phyloP scores from a whole-genome alignment of 176 grass and related monocot genomes.

The Oropetium thomaeum region DNA sequence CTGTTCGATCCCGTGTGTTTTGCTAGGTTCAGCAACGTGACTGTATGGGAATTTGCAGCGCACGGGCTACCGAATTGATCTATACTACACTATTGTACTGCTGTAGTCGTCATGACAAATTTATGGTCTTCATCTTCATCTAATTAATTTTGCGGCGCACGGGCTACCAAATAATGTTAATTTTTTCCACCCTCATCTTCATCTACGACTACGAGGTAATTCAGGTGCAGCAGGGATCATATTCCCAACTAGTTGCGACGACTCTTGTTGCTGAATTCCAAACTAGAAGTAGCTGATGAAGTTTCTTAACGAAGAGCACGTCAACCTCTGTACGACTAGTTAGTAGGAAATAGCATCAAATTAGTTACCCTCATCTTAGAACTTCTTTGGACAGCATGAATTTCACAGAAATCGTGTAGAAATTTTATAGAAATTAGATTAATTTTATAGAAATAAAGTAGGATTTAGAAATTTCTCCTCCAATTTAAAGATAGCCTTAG shows the following conservation, averaged over 20 bases:
- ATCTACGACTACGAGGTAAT: not conserved
- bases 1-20: not conserved
- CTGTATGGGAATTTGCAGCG: conserved; percentile 9
- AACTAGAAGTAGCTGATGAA: not conserved
- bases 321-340: not conserved
- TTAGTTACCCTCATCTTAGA: conserved; percentile 10
- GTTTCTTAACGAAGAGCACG: not conserved
- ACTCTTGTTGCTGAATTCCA: not conserved
- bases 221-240: not conserved
- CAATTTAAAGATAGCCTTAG: too few species aligned
- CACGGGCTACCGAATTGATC: not conserved
- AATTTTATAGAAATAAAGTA: too few species aligned
- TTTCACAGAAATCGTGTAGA: too few species aligned
- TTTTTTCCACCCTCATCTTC: not conserved
- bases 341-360: not conserved
- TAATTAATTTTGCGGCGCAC: too few species aligned
- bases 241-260: not conserved
- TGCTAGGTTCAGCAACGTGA: not conserved
- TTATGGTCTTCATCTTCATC: not conserved
- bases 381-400: too few species aligned
- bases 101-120: not conserved
- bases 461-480: too few species aligned
- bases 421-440: too few species aligned
- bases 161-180: too few species aligned
- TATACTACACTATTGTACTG: not conserved